These are phyloP conservation scores for Cyberlindnera mississippiensis DNA, from an alignment of 805 yeast genomes.

Conservation along the genomic window DNA sequence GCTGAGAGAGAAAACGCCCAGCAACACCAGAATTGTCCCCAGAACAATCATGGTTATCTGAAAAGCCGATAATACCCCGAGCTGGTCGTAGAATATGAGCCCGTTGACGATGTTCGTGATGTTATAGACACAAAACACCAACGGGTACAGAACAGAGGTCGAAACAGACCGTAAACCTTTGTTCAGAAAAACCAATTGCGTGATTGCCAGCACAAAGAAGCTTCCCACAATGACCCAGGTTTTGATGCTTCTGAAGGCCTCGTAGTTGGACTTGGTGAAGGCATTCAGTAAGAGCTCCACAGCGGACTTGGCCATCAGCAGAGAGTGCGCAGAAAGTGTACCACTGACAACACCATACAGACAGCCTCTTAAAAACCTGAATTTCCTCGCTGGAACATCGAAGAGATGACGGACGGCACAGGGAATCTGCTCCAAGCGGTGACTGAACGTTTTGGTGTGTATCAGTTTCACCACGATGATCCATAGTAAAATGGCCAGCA, in stretches of 20 bases:
- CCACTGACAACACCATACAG: slow-evolving; percentile 70
- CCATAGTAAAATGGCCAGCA: slow-evolving; percentile 29
- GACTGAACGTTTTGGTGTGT: slow-evolving; percentile 1
- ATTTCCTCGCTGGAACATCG: slow-evolving; percentile 9
- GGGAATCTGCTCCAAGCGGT: slow-evolving; percentile 3
- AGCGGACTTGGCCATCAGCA: slow-evolving; percentile 79
- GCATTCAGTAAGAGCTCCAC: slow-evolving; percentile 61
- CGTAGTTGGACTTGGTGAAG: slow-evolving; percentile 31
- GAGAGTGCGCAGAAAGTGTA: slow-evolving; percentile 77
- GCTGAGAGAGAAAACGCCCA: slow-evolving; percentile 66
- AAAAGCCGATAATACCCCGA: slow-evolving; percentile 33
- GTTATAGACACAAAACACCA: slow-evolving; percentile 82
- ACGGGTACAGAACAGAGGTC: slow-evolving; percentile 77
- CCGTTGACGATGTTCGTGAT: slow-evolving; percentile 64
- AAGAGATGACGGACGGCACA: neutral
- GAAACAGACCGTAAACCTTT: slow-evolving; percentile 65
- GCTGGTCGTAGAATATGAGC: slow-evolving; percentile 52
- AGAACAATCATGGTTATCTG: slow-evolving; percentile 44
- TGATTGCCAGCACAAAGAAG: slow-evolving; percentile 60
- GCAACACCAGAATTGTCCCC: slow-evolving; percentile 38
- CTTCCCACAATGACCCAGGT: slow-evolving; percentile 48
- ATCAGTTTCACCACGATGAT: slow-evolving; percentile 20
- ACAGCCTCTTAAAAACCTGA: slow-evolving; percentile 47
- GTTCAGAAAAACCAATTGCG: slow-evolving; percentile 71
- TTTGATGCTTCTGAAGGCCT: slow-evolving; percentile 37